phyloP scores from a whole-genome alignment of 192 early-diverging fungal genomes.

The Haplosporangium gracile region DNA sequence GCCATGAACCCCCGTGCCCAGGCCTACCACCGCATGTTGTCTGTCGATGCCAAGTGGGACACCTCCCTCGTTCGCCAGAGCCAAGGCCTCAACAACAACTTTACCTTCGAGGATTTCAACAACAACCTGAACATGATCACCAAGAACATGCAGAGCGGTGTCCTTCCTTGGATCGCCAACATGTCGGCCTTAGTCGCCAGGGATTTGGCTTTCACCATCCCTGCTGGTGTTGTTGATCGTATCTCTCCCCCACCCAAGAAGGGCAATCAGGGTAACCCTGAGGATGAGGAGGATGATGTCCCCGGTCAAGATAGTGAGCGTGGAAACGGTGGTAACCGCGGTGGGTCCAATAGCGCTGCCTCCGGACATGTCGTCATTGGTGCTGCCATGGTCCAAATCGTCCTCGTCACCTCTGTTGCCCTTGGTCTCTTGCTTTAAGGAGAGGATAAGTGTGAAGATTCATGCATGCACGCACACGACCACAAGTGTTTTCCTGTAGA shows the following conservation, averaged over 20 bases:
- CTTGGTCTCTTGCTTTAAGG: neutral
- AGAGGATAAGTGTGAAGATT: neutral
- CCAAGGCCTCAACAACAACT: slow-evolving; percentile 25
- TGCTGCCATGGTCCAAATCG: neutral
- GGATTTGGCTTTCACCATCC: slow-evolving; percentile 34
- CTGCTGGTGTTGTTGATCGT: slow-evolving; percentile 28
- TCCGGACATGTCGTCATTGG: neutral
- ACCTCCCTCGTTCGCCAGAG: slow-evolving; percentile 15
- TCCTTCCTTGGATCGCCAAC: slow-evolving; percentile 28
- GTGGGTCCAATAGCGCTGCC: neutral
- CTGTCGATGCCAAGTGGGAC: slow-evolving; percentile 55
- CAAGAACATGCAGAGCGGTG: slow-evolving; percentile 31
- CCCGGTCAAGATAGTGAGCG: neutral
- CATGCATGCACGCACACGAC: too few relatives aligned
- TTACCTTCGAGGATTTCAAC: slow-evolving; percentile 39
- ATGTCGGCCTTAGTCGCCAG: slow-evolving; percentile 16
- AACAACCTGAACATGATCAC: slow-evolving; percentile 30
- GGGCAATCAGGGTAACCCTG: slow-evolving; percentile 31
- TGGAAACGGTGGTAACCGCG: neutral
- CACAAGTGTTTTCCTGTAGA: too few relatives aligned
- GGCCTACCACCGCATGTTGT: slow-evolving; percentile 46
- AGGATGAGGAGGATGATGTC: slow-evolving; percentile 35
- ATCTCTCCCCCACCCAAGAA: slow-evolving; percentile 38
- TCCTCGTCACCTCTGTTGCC: neutral
- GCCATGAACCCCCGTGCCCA: slow-evolving; percentile 41